Evolutionary conservation across 1,284 basidiomycete genomes (phyloP).

Genomic region (Ganoderma leucocontextum): DNA sequence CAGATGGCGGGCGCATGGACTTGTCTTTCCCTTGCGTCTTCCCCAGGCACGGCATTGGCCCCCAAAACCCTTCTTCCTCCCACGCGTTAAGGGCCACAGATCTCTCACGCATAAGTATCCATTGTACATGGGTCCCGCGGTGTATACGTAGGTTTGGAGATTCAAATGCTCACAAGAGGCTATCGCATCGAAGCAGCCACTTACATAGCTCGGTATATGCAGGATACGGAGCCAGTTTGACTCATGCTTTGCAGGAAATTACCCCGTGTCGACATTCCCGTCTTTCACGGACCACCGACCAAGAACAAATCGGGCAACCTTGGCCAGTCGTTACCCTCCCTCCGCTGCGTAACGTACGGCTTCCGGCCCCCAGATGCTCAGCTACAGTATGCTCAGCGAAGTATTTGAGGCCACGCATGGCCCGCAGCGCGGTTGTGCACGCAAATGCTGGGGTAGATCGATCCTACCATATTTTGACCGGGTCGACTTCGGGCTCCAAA

Average conservation of each 20-base stretch:
- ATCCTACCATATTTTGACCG: neutral
- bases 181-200: neutral
- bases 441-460: neutral
- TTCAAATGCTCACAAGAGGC: neutral
- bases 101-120: too few species aligned
- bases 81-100: neutral
- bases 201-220: neutral
- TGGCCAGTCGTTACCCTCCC: neutral
- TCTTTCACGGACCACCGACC: neutral
- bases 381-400: neutral
- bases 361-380: neutral
- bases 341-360: neutral
- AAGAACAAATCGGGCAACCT: neutral
- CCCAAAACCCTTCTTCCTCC: conserved; percentile 15
- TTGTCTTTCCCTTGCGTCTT: conserved; percentile 1
- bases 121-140: too few species aligned
- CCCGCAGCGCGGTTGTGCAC: neutral
- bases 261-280: neutral
- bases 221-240: neutral
- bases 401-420: neutral
- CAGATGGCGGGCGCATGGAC: conserved; percentile 6
- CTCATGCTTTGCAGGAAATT: neutral
- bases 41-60: conserved; percentile 21
- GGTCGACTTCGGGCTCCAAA: neutral
- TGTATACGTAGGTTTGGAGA: neutral